Conservation (phyloP, 805 yeast species). For the Lachancea lanzarotensis region DNA sequence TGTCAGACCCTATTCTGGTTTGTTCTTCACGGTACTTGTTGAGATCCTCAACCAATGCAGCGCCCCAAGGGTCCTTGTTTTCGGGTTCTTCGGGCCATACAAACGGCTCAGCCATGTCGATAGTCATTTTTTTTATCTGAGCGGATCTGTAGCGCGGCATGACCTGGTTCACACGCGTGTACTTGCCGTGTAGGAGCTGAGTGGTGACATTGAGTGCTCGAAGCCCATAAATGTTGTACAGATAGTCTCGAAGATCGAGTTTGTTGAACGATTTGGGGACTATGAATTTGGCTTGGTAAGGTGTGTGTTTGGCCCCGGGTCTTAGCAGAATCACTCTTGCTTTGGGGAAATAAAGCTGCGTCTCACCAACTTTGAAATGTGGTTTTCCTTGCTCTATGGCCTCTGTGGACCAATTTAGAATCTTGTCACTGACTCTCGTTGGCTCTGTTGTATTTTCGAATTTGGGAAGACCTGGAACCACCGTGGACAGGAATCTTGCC, state of each 20-base stretch:
- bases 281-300: slow-evolving; percentile 92
- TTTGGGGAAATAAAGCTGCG: slow-evolving; percentile 73
- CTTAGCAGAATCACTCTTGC: slow-evolving; percentile 75
- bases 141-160: slow-evolving; percentile 68
- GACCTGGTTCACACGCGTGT: slow-evolving; percentile 50
- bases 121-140: slow-evolving; percentile 91
- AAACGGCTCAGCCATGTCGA: slow-evolving; percentile 93
- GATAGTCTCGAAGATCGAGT: slow-evolving; percentile 87
- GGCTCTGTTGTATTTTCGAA: slow-evolving; percentile 9
- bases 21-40: slow-evolving; percentile 47
- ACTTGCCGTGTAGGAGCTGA: slow-evolving; percentile 70
- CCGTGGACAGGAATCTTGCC: slow-evolving; percentile 1
- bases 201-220: slow-evolving; percentile 86
- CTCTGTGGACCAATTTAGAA: slow-evolving; percentile 36
- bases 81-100: slow-evolving; percentile 77
- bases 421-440: slow-evolving; percentile 17
- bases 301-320: slow-evolving; percentile 95
- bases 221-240: slow-evolving; percentile 83
- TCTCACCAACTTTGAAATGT: slow-evolving; percentile 78
- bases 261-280: slow-evolving; percentile 94
- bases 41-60: slow-evolving; percentile 41
- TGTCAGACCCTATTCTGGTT: slow-evolving; percentile 57
- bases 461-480: slow-evolving; percentile 21
- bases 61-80: slow-evolving; percentile 38
- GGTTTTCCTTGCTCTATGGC: slow-evolving; percentile 59